A percentile compares a stretch with the other conserved stretches of the same genome.
phyloP scores from a whole-genome alignment of 192 early-diverging fungal genomes.

The Rhizoclosmatium globosum region DNA sequence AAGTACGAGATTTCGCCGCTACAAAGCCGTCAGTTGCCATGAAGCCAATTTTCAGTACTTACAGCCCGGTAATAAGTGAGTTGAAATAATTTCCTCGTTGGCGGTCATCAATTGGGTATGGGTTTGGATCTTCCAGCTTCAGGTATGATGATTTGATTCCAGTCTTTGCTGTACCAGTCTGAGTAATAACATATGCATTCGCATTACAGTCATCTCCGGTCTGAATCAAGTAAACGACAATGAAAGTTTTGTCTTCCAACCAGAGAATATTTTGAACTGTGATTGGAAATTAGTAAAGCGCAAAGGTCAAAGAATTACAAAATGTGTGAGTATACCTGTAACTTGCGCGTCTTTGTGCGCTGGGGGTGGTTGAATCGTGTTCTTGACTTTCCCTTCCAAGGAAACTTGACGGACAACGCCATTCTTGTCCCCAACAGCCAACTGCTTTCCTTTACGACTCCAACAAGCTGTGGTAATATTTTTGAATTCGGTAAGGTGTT shows the following conservation, averaged over 20 bases:
- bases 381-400: constrained; percentile 70
- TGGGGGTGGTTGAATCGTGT: constrained; percentile 55
- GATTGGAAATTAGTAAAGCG: neutral
- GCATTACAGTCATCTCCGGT: neutral
- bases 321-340: neutral
- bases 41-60: neutral
- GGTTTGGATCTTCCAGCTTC: constrained; percentile 46
- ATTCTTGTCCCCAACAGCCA: constrained; percentile 74
- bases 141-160: constrained; percentile 19
- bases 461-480: constrained; percentile 64
- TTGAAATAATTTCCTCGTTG: neutral
- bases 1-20: neutral
- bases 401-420: constrained; percentile 72
- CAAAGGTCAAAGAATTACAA: neutral
- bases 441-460: constrained; percentile 91
- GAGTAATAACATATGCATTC: constrained; percentile 31
- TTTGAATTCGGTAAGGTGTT: neutral
- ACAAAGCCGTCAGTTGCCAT: neutral
- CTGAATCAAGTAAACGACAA: constrained; percentile 66
- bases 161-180: constrained; percentile 47
- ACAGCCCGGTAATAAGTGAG: neutral
- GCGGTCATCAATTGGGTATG: constrained; percentile 35
- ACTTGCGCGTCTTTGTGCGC: neutral
- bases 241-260: constrained; percentile 76
- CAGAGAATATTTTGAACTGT: constrained; percentile 75